These are phyloP conservation scores for Lactarius quietus DNA, from an alignment of 768 basidiomycete species.

Conservation along the genomic window DNA sequence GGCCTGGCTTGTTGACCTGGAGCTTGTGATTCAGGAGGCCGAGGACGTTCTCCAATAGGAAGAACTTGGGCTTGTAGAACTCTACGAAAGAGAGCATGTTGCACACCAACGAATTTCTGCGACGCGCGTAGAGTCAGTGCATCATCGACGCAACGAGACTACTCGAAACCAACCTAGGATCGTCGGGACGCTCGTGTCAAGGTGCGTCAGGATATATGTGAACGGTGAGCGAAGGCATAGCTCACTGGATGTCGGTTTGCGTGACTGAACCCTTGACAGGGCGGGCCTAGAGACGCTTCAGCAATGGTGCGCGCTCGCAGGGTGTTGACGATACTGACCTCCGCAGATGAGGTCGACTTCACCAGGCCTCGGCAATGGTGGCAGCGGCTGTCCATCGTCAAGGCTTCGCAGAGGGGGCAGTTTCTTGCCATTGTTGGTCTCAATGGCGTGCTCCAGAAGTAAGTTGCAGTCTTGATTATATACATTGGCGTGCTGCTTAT, in stretches of 20 bases:
- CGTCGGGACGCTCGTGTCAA: constrained; percentile 47
- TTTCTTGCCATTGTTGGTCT: constrained; percentile 40
- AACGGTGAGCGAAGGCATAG: background rate
- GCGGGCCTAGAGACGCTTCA: constrained; percentile 49
- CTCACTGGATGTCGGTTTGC: constrained; percentile 61
- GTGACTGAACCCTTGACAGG: constrained; percentile 70
- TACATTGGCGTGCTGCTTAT: constrained; percentile 57
- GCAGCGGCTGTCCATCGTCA: constrained; percentile 38
- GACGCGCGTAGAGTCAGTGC: background rate
- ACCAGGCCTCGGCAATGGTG: constrained; percentile 51
- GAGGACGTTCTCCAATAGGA: constrained; percentile 70
- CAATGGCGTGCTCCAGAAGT: constrained; percentile 57
- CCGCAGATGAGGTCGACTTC: constrained; percentile 73
- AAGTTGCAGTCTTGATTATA: constrained; percentile 63
- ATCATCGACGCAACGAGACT: background rate
- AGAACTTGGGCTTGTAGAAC: constrained; percentile 55
- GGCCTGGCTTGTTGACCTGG: constrained; percentile 35
- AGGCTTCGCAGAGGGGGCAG: constrained; percentile 37
- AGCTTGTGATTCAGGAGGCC: constrained; percentile 56
- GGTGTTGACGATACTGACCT: constrained; percentile 41
- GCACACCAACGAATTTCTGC: constrained; percentile 58
- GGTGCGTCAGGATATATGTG: background rate
- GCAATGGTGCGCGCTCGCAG: background rate
- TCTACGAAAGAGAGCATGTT: constrained; percentile 73
- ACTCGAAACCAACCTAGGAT: constrained; percentile 45